Conservation (phyloP, 345 rosid genomes). For the Cardiospermum halicacabum region DNA sequence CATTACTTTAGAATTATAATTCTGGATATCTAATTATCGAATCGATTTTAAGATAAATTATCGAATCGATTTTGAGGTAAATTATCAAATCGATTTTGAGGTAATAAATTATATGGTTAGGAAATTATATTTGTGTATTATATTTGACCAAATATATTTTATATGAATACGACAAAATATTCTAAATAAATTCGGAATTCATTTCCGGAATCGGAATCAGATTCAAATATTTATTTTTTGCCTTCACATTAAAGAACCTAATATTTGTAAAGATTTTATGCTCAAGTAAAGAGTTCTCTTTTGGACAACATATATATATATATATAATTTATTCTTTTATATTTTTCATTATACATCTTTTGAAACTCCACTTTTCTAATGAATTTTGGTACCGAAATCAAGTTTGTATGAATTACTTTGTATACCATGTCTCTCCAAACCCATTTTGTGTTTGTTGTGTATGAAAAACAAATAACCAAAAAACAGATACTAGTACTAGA, state of each 20-base stretch:
- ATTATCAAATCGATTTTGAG: background rate
- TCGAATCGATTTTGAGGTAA: constrained; percentile 26
- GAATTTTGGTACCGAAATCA: no score
- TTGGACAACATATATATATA: constrained; percentile 2
- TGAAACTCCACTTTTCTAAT: constrained; percentile 16
- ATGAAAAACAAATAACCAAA: background rate
- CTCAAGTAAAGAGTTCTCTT: constrained; percentile 25
- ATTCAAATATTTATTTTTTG: background rate
- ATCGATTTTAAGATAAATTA: no score
- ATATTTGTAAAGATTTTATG: constrained; percentile 26
- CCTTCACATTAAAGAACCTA: constrained; percentile 12
- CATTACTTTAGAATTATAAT: constrained; percentile 11
- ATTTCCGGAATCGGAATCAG: constrained; percentile 55
- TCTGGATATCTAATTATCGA: background rate
- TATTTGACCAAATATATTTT: no score
- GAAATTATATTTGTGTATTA: no score
- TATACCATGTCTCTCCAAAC: no score
- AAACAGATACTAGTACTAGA: background rate
- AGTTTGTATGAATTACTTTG: no score
- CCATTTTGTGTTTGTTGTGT: background rate
- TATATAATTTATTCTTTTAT: no score
- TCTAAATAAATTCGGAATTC: no score
- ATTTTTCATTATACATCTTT: no score
- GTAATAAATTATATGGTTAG: no score
- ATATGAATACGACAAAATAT: no score